Conservation (phyloP, 768 basidiomycete species). For the Fibroporia radiculosa region DNA sequence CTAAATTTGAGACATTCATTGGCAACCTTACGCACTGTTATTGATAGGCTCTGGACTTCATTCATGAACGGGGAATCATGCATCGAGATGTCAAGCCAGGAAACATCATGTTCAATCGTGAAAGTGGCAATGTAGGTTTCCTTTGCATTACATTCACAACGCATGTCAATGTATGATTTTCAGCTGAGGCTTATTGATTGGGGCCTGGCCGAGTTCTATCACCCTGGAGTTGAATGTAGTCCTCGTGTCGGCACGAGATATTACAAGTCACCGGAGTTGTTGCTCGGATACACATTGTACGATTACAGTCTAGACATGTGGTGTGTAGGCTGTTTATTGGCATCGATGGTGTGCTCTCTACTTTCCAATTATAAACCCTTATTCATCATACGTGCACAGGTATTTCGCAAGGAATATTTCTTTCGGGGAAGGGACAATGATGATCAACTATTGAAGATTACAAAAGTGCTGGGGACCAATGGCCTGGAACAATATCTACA, state of each 20-base stretch:
- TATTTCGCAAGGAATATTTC: constrained; percentile 97
- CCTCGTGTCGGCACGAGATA: constrained; percentile 94
- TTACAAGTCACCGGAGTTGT: constrained; percentile 94
- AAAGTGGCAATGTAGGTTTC: constrained; percentile 73
- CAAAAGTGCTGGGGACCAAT: constrained; percentile 94
- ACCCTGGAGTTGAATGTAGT: constrained; percentile 95
- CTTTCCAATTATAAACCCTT: background rate
- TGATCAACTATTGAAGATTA: constrained; percentile 95
- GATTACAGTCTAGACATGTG: constrained; percentile 98
- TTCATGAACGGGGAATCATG: constrained; percentile 98
- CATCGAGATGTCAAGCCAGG: constrained; percentile 97
- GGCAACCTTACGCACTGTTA: no score
- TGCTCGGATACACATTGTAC: constrained; percentile 96
- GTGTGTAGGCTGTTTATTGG: constrained; percentile 99
- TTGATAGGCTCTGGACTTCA: constrained; percentile 86
- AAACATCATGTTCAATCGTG: constrained; percentile 99
- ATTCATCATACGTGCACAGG: constrained; percentile 38
- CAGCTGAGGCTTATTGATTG: constrained; percentile 96
- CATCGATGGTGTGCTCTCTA: constrained; percentile 71
- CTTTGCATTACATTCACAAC: background rate
- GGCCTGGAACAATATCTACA: constrained; percentile 87
- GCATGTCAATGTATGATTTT: background rate
- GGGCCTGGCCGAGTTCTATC: constrained; percentile 98
- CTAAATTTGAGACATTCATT: no score
- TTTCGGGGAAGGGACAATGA: constrained; percentile 99